Percentiles rank a stretch among this genome's conserved stretches.
Evolutionary conservation across 2,329 filamentous ascomycete genomes (phyloP).

Genomic region (Pseudodiploospora longispora): DNA sequence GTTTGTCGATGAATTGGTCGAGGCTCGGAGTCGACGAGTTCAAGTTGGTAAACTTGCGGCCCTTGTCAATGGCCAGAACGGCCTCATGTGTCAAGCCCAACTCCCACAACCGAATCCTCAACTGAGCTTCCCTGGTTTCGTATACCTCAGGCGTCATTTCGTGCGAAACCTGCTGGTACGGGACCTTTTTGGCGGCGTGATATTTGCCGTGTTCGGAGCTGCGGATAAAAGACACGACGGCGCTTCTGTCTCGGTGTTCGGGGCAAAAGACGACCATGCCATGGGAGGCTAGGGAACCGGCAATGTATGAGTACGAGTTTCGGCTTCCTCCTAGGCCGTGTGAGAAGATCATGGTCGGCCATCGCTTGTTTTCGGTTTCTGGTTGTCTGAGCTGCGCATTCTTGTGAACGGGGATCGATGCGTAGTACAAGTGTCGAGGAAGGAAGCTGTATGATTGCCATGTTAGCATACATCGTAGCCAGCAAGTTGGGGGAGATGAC

Average conservation of each 20-base stretch:
- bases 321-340: constrained; percentile 75
- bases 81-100: constrained; percentile 63
- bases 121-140: constrained; percentile 58
- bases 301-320: constrained; percentile 80
- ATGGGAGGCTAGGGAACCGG: constrained; percentile 69
- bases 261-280: constrained; percentile 74
- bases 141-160: constrained; percentile 57
- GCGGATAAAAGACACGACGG: constrained; percentile 65
- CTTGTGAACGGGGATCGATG: constrained; percentile 63
- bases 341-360: constrained; percentile 80
- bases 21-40: constrained; percentile 45
- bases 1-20: constrained; percentile 47
- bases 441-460: constrained; percentile 42
- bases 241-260: constrained; percentile 76
- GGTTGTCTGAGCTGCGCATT: constrained; percentile 57
- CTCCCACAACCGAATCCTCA: constrained; percentile 73
- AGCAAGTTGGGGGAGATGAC: background rate
- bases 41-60: constrained; percentile 41
- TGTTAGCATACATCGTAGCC: background rate
- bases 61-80: constrained; percentile 56
- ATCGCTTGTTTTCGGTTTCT: constrained; percentile 43
- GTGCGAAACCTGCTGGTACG: constrained; percentile 52
- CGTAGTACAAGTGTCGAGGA: constrained; percentile 64
- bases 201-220: constrained; percentile 41
- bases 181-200: constrained; percentile 25